These are phyloP conservation scores for Diaporthe vaccinii DNA, from an alignment of 2,329 filamentous ascomycete genomes.

Conservation along the genomic window DNA sequence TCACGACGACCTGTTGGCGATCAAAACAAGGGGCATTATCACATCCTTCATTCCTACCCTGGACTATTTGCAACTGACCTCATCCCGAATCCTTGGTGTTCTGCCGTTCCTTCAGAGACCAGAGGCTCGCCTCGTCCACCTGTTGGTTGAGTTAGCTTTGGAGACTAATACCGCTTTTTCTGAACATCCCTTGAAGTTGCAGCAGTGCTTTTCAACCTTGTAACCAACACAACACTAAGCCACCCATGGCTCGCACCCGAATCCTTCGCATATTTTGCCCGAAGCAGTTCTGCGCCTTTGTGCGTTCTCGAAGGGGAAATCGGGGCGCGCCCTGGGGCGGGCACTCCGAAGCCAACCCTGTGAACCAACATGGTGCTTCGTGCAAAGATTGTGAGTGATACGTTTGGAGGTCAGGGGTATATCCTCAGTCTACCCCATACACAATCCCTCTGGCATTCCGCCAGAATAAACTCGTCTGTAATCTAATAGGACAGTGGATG, in stretches of 20 bases:
- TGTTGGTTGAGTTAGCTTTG: background rate
- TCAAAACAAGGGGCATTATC: background rate
- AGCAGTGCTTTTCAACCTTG: background rate
- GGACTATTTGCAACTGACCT: background rate
- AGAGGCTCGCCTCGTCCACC: background rate
- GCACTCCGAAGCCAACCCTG: background rate
- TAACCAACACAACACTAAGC: background rate
- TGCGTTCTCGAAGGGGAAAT: too few relatives aligned
- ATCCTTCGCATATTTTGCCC: background rate
- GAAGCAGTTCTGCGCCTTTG: background rate
- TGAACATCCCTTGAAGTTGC: background rate
- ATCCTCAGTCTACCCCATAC: background rate
- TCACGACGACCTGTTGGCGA: background rate
- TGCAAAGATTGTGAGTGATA: background rate
- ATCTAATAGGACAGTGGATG: background rate
- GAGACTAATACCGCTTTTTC: background rate
- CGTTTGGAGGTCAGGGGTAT: background rate
- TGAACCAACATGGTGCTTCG: background rate
- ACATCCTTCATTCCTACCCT: background rate
- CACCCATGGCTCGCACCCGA: background rate
- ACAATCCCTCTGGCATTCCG: background rate
- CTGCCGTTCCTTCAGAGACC: background rate
- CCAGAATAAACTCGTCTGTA: background rate
- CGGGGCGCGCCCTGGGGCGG: too few relatives aligned
- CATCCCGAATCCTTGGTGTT: background rate